Evolutionary conservation across 2,329 filamentous ascomycete genomes (phyloP).

Genomic region (Periconia sp.): DNA sequence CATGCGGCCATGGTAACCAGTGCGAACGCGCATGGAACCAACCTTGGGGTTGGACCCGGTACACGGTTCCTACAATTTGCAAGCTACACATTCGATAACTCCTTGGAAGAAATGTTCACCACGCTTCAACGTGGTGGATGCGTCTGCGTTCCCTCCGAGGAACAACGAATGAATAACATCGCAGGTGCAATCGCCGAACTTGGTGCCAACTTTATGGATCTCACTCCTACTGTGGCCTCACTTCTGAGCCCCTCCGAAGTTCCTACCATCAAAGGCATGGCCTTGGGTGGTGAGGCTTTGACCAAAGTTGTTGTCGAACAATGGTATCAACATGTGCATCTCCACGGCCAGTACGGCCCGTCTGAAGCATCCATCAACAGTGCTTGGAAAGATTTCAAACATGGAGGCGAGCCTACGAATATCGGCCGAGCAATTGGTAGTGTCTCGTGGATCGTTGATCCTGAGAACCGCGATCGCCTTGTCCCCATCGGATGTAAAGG

Average conservation of each 20-base stretch:
- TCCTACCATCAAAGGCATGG: slow-evolving; percentile 47
- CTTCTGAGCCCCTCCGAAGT: slow-evolving; percentile 49
- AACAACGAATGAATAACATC: slow-evolving; percentile 55
- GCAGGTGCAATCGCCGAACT: slow-evolving; percentile 44
- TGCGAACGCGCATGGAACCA: slow-evolving; percentile 31
- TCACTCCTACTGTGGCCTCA: slow-evolving; percentile 62
- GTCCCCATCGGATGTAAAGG: slow-evolving; percentile 38
- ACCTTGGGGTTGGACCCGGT: slow-evolving; percentile 17
- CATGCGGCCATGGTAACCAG: slow-evolving; percentile 36
- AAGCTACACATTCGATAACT: slow-evolving; percentile 59
- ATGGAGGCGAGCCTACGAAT: slow-evolving; percentile 36
- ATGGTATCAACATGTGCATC: slow-evolving; percentile 23
- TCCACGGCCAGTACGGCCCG: slow-evolving; percentile 36
- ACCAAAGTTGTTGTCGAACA: slow-evolving; percentile 33
- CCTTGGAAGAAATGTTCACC: slow-evolving; percentile 58
- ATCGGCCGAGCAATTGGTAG: slow-evolving; percentile 35
- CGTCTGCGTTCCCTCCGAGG: slow-evolving; percentile 58
- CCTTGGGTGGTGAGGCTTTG: slow-evolving; percentile 49
- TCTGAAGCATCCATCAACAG: slow-evolving; percentile 38
- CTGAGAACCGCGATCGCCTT: slow-evolving; percentile 32
- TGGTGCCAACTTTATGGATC: slow-evolving; percentile 42
- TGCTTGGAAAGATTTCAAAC: slow-evolving; percentile 30
- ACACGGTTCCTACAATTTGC: slow-evolving; percentile 43
- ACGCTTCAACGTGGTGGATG: slow-evolving; percentile 55
- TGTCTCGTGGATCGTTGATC: slow-evolving; percentile 36